These are phyloP conservation scores for Sphaerosporella brunnea DNA, from an alignment of 495 filamentous ascomycete genomes.

Conservation along the genomic window DNA sequence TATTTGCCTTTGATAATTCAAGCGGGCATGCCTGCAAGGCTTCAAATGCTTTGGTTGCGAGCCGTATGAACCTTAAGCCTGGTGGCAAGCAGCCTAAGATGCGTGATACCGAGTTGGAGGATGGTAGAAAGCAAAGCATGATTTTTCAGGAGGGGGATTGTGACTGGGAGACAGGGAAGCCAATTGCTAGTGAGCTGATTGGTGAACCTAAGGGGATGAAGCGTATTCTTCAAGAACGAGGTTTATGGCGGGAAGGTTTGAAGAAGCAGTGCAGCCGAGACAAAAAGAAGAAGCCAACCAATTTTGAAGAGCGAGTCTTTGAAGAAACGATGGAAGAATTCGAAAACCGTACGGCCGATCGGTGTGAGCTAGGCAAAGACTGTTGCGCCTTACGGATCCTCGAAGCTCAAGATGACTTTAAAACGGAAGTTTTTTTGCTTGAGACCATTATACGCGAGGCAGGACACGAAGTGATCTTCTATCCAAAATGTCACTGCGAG, in stretches of 20 bases:
- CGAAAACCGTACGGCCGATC: not conserved
- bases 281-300: not conserved
- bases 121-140: not conserved
- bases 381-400: not conserved
- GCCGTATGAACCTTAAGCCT: constrained; percentile 4
- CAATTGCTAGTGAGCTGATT: not conserved
- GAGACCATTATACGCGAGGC: not conserved
- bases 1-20: too few relatives aligned
- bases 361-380: not conserved
- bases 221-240: constrained; percentile 6
- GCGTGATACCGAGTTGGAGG: constrained; percentile 3
- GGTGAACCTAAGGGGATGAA: constrained; percentile 8
- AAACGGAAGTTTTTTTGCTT: not conserved
- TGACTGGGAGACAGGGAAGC: too few relatives aligned
- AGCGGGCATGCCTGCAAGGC: too few relatives aligned
- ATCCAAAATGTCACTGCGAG: not conserved
- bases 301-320: too few relatives aligned
- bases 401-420: not conserved
- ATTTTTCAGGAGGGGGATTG: not conserved
- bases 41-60: constrained; percentile 9
- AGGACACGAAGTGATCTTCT: not conserved
- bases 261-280: not conserved
- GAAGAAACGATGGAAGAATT: too few relatives aligned
- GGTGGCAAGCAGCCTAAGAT: constrained; percentile 6
- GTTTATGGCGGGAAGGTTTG: constrained; percentile 1